Conservation (phyloP, 1,139 yeast genomes). For the Blastobotrys illinoisensis region DNA sequence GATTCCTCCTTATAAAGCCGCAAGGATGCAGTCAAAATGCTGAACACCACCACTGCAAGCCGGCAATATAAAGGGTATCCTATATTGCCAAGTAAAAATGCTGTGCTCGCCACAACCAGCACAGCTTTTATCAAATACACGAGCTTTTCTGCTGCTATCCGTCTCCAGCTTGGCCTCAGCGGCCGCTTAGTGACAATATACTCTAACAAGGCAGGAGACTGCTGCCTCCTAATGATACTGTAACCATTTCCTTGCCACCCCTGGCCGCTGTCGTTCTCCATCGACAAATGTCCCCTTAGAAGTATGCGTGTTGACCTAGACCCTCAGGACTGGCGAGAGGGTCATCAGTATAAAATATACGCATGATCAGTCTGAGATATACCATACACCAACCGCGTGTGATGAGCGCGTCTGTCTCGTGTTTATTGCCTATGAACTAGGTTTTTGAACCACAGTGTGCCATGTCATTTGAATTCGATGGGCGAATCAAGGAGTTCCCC, state of each 20-base stretch:
- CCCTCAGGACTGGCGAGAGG: not conserved
- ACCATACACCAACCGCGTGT: not conserved
- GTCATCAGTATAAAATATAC: not conserved
- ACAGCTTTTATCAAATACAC: constrained; percentile 1
- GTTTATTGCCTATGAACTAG: not conserved
- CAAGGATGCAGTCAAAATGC: constrained; percentile 6
- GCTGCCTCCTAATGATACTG: constrained; percentile 5
- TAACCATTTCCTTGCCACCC: constrained; percentile 6
- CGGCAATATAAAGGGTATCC: not conserved
- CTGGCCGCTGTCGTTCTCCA: not conserved
- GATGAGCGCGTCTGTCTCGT: not conserved
- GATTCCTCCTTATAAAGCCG: constrained; percentile 18
- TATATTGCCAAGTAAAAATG: not conserved
- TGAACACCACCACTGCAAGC: not conserved
- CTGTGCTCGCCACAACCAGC: not conserved
- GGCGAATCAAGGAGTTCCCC: constrained; percentile 17
- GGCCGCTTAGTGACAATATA: constrained; percentile 14
- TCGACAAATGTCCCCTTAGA: not conserved
- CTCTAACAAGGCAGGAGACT: constrained; percentile 25
- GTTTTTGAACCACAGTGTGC: not conserved
- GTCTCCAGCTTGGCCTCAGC: constrained; percentile 1
- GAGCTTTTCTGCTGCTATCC: constrained; percentile 4
- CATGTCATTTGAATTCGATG: not conserved
- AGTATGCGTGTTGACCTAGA: not conserved
- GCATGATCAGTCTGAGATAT: not conserved